Conservation (phyloP, 2,329 filamentous ascomycete genomes). For the Chaetomium sp. region DNA sequence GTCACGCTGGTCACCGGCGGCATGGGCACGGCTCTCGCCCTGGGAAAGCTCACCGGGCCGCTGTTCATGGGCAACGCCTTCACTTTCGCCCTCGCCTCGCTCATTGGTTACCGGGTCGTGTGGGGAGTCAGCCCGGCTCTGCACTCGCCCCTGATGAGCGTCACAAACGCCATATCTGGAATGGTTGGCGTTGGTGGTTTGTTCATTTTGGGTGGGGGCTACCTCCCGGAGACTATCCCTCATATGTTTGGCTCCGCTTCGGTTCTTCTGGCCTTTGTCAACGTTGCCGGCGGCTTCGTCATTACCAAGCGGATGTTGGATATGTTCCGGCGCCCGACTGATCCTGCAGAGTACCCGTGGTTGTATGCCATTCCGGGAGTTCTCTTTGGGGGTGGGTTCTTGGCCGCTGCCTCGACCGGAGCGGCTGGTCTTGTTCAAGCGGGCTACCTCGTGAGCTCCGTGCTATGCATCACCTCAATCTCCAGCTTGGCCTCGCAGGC, state of each 20-base stretch:
- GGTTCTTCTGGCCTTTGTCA: constrained; percentile 83
- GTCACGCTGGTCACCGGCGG: constrained; percentile 74
- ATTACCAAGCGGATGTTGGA: constrained; percentile 93
- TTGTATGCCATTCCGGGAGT: constrained; percentile 77
- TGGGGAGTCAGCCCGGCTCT: constrained; percentile 84
- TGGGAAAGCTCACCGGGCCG: constrained; percentile 80
- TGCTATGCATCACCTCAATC: constrained; percentile 83
- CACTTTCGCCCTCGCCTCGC: constrained; percentile 78
- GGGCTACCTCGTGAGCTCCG: constrained; percentile 80
- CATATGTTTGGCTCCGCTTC: constrained; percentile 77
- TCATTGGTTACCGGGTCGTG: constrained; percentile 86
- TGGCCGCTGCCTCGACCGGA: constrained; percentile 78
- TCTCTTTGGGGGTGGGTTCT: constrained; percentile 77
- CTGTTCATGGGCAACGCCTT: constrained; percentile 88
- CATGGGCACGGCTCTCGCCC: constrained; percentile 72
- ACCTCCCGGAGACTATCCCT: constrained; percentile 74
- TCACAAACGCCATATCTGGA: constrained; percentile 88
- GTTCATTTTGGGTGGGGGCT: constrained; percentile 85
- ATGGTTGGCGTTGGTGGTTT: constrained; percentile 89
- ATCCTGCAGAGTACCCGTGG: constrained; percentile 87
- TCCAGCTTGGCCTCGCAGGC: constrained; percentile 79
- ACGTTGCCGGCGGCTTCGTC: constrained; percentile 85
- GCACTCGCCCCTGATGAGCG: constrained; percentile 88
- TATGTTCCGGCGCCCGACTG: constrained; percentile 85
- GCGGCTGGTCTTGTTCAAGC: constrained; percentile 84